Conservation (phyloP, 148 eudicot species). For the Salicornia ramosissima region DNA sequence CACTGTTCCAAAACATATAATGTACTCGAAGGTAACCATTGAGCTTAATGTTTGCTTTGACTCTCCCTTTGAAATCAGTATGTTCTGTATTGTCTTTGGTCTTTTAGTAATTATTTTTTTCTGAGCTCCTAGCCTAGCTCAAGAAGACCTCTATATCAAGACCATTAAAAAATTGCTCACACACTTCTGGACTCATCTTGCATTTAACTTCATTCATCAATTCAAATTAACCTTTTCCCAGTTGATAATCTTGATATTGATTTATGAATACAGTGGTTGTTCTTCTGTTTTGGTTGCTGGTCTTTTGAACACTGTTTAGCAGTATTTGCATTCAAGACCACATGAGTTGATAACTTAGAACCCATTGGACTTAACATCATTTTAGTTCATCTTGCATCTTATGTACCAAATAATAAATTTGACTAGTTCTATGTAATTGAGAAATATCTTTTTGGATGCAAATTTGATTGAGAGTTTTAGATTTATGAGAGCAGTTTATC, state of each 20-base stretch:
- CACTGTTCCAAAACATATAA: slow-evolving; percentile 81
- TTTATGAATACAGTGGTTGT: not conserved
- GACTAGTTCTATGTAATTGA: too few relatives aligned
- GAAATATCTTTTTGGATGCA: too few relatives aligned
- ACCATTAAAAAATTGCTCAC: not conserved
- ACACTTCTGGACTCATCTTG: not conserved
- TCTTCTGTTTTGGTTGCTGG: not conserved
- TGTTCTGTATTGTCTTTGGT: not conserved
- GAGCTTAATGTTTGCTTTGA: not conserved
- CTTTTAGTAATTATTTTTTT: not conserved
- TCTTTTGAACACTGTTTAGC: not conserved
- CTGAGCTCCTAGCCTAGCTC: slow-evolving; percentile 8
- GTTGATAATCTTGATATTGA: too few relatives aligned
- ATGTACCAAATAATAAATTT: slow-evolving; percentile 4
- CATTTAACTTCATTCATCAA: not conserved
- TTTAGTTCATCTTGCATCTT: too few relatives aligned
- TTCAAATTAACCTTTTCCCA: too few relatives aligned
- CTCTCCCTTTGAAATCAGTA: not conserved
- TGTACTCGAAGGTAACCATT: slow-evolving; percentile 54
- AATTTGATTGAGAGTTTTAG: too few relatives aligned
- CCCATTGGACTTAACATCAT: not conserved
- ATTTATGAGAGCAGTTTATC: too few relatives aligned
- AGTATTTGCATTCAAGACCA: too few relatives aligned
- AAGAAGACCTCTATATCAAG: not conserved
- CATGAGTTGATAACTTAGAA: not conserved